Conservation (phyloP, 768 basidiomycete species). For the Kwoniella mangroviensis region DNA sequence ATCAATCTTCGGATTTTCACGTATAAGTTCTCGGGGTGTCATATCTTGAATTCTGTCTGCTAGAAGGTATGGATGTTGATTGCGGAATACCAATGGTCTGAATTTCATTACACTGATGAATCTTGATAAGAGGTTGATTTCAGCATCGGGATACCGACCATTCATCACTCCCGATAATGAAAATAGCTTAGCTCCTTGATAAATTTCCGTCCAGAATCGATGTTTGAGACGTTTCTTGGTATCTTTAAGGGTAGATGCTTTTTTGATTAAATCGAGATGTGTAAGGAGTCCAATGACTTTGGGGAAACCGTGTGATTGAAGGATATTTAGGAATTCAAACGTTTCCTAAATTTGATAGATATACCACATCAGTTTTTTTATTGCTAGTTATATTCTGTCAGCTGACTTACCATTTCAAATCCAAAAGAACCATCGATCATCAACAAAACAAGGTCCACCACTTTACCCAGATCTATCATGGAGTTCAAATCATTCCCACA, state of each 20-base stretch:
- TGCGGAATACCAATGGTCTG: slow-evolving; percentile 93
- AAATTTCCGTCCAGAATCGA: slow-evolving; percentile 99
- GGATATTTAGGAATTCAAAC: slow-evolving; percentile 96
- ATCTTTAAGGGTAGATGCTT: slow-evolving; percentile 76
- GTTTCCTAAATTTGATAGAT: slow-evolving; percentile 71
- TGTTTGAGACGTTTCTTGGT: slow-evolving; percentile 96
- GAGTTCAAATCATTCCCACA: slow-evolving; percentile 97
- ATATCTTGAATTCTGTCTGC: slow-evolving; percentile 94
- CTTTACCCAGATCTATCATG: slow-evolving; percentile 97
- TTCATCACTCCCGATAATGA: slow-evolving; percentile 96
- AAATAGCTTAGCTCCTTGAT: slow-evolving; percentile 97
- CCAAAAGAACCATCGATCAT: slow-evolving; percentile 99
- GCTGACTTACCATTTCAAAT: slow-evolving; percentile 85
- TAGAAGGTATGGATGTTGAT: slow-evolving; percentile 90
- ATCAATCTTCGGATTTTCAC: slow-evolving; percentile 85
- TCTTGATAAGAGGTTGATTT: slow-evolving; percentile 92
- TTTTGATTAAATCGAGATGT: slow-evolving; percentile 96
- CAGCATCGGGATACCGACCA: slow-evolving; percentile 94
- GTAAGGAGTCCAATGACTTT: slow-evolving; percentile 96
- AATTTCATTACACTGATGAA: slow-evolving; percentile 99
- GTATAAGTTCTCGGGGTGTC: slow-evolving; percentile 81
- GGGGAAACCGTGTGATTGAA: slow-evolving; percentile 96
- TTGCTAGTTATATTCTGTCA: neutral
- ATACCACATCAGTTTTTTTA: neutral
- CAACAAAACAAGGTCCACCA: slow-evolving; percentile 91